Conservation (phyloP, 2,329 filamentous ascomycete species). For the Beauveria sp. region DNA sequence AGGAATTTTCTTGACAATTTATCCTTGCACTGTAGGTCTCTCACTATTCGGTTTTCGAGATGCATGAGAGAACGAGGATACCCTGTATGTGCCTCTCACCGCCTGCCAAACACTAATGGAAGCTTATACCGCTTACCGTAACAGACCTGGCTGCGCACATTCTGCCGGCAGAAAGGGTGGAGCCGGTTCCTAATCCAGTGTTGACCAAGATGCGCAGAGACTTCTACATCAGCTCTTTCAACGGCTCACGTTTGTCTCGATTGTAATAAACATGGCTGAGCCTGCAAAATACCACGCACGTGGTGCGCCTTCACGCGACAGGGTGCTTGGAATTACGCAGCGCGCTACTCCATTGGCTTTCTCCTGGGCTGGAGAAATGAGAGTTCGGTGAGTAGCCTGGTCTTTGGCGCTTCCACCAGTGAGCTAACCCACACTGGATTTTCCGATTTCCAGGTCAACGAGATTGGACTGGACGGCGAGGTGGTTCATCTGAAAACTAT, state of each 20-base stretch:
- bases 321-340: slow-evolving; percentile 31
- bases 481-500: slow-evolving; percentile 63
- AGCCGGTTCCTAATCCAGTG: neutral
- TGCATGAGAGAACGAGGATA: neutral
- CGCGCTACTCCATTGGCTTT: slow-evolving; percentile 29
- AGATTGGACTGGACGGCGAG: slow-evolving; percentile 68
- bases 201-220: slow-evolving; percentile 4
- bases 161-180: slow-evolving; percentile 19
- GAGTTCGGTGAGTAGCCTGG: slow-evolving; percentile 24
- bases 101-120: neutral
- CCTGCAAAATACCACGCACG: slow-evolving; percentile 23
- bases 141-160: slow-evolving; percentile 10
- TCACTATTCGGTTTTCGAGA: neutral
- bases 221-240: neutral
- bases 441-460: slow-evolving; percentile 88
- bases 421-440: slow-evolving; percentile 44
- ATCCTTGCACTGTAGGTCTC: neutral
- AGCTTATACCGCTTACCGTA: neutral
- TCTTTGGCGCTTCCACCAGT: neutral
- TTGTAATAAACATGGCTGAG: slow-evolving; percentile 21
- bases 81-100: neutral
- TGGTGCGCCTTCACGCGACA: slow-evolving; percentile 25
- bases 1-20: too few species aligned
- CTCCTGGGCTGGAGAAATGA: slow-evolving; percentile 33
- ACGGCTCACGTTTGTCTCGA: neutral